Evolutionary conservation across 352 stramenopile species (phyloP).

Genomic region (Pythium volutum): DNA sequence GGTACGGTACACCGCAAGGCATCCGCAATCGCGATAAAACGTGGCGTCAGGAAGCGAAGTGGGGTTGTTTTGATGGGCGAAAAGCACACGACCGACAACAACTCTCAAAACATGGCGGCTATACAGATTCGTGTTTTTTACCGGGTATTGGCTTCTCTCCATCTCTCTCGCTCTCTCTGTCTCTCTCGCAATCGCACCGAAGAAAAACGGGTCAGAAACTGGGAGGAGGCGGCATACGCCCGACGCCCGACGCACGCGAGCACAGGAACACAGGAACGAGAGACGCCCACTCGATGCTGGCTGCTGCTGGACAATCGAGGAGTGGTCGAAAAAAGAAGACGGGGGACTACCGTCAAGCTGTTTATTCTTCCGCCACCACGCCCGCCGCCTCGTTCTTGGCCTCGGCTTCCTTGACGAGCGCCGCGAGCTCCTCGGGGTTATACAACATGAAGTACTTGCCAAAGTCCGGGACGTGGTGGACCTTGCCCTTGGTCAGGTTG

Average conservation of each 20-base stretch:
- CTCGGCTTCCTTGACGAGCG: constrained; percentile 83
- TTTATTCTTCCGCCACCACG: constrained; percentile 31
- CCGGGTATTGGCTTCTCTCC: constrained; percentile 7
- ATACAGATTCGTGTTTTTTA: constrained; percentile 13
- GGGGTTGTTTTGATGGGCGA: not conserved
- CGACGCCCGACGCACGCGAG: not conserved
- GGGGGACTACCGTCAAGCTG: too few relatives aligned
- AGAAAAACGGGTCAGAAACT: not conserved
- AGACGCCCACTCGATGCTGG: not conserved
- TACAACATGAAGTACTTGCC: constrained; percentile 91
- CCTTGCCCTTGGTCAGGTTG: constrained; percentile 84
- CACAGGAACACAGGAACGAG: not conserved
- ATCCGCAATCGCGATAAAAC: too few relatives aligned
- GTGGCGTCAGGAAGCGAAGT: not conserved
- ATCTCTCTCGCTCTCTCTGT: constrained; percentile 3
- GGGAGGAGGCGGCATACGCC: not conserved
- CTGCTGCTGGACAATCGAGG: not conserved
- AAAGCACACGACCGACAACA: not conserved
- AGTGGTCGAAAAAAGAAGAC: not conserved
- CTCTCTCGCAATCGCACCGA: not conserved
- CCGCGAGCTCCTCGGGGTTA: constrained; percentile 81
- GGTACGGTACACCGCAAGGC: not conserved
- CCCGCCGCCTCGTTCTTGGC: constrained; percentile 44
- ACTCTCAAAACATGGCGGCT: not conserved
- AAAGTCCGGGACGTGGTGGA: constrained; percentile 83